A percentile compares a stretch with the other conserved stretches of the same genome.
Evolutionary conservation across 2,329 filamentous ascomycete genomes (phyloP).

Genomic region (Paraphaeosphaeria minitans): DNA sequence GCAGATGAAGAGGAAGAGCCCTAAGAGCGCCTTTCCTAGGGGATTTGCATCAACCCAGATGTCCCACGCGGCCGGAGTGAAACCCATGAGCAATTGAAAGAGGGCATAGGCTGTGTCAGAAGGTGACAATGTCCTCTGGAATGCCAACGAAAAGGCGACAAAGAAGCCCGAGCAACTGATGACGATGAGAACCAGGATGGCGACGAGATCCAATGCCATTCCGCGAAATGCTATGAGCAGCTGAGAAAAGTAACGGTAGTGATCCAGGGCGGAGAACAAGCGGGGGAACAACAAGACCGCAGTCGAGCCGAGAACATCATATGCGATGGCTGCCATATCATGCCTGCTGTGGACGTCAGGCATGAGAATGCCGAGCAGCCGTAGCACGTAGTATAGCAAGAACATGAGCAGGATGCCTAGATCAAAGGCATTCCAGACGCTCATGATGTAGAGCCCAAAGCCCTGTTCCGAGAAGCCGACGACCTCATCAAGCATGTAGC

Average conservation of each 20-base stretch:
- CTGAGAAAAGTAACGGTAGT: slow-evolving; percentile 96
- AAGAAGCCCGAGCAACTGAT: slow-evolving; percentile 95
- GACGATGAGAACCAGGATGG: slow-evolving; percentile 81
- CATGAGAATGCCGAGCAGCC: slow-evolving; percentile 84
- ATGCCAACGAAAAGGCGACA: slow-evolving; percentile 87
- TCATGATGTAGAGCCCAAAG: slow-evolving; percentile 95
- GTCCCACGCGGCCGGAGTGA: slow-evolving; percentile 93
- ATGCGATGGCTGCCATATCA: slow-evolving; percentile 80
- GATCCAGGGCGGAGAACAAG: slow-evolving; percentile 89
- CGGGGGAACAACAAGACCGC: slow-evolving; percentile 88
- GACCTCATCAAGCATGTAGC: slow-evolving; percentile 95
- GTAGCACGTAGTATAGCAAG: slow-evolving; percentile 86
- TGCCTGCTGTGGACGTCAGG: slow-evolving; percentile 68
- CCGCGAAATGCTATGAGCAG: slow-evolving; percentile 90
- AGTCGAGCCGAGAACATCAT: slow-evolving; percentile 91
- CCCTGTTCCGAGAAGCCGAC: slow-evolving; percentile 97
- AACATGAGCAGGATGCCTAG: slow-evolving; percentile 85
- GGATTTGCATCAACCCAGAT: slow-evolving; percentile 81
- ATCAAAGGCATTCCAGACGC: slow-evolving; percentile 97
- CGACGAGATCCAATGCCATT: slow-evolving; percentile 88
- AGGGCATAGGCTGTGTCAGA: slow-evolving; percentile 83
- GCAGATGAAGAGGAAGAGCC: slow-evolving; percentile 87
- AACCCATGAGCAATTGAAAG: slow-evolving; percentile 94
- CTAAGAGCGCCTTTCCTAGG: slow-evolving; percentile 76
- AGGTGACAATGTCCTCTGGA: slow-evolving; percentile 70